These are phyloP conservation scores for Boletus vermiculosoides DNA, from an alignment of 768 basidiomycete genomes.

Conservation along the genomic window DNA sequence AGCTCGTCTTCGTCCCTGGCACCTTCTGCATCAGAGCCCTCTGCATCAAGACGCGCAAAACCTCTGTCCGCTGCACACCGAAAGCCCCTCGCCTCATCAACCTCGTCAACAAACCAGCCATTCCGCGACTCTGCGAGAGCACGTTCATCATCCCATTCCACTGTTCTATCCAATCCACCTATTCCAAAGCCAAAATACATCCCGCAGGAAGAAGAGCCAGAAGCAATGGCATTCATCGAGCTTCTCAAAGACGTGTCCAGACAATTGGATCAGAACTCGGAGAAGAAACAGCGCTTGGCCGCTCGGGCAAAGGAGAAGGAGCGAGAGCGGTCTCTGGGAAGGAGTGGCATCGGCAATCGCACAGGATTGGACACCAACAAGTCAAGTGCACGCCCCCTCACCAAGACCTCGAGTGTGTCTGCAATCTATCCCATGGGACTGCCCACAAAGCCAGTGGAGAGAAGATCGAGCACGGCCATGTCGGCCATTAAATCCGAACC, in stretches of 20 bases:
- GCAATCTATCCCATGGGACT: background rate
- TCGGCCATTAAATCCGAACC: background rate
- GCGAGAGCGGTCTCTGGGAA: conserved; percentile 1
- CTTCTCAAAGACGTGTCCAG: conserved; percentile 25
- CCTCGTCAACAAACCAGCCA: conserved; percentile 17
- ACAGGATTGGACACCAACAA: background rate
- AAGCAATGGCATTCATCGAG: conserved; percentile 21
- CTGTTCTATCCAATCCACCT: background rate
- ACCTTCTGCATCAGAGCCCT: conserved; percentile 4
- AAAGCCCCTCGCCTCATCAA: conserved; percentile 21
- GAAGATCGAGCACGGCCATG: background rate
- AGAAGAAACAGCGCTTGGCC: conserved; percentile 24
- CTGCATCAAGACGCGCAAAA: conserved; percentile 5
- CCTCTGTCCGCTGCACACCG: conserved; percentile 9
- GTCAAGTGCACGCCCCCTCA: conserved; percentile 3
- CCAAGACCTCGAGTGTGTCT: conserved; percentile 20
- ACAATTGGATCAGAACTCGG: conserved; percentile 26
- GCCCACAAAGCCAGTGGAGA: background rate
- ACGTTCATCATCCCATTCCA: conserved; percentile 23
- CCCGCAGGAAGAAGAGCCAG: conserved; percentile 22
- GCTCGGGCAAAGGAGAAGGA: conserved; percentile 13
- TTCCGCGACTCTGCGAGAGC: conserved; percentile 5
- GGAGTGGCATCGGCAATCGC: background rate
- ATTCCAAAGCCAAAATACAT: background rate
- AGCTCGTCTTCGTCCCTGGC: conserved; percentile 3